Base-by-base conservation (phyloP, 108 stramenopile species). In the Skeletonema menzelii region DNA sequence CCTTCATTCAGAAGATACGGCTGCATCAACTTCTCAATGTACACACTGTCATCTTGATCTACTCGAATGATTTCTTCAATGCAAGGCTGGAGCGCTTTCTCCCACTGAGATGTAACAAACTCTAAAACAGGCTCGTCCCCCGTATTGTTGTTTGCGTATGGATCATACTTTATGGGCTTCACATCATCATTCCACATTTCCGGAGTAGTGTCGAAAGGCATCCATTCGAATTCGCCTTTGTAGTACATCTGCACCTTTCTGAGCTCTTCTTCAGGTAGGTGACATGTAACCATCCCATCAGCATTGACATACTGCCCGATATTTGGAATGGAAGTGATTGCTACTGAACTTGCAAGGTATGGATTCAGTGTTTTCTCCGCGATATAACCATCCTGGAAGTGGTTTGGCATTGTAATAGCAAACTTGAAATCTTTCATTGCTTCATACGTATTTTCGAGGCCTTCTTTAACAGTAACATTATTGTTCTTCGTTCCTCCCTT, bases 141-240 rank as follows among this genome's bases (percentile, higher is more conserved):
- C 7, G 10, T 24, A 15, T 3, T 40, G 14, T 40, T 40, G 47
- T 49, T 49, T 49, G 47, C 47, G 22, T 49, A 49, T 19, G 42
- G 56, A 59, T 59, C 40, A 46, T 46, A 66, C 24, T 35, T 56
- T 19, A 75, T 58, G 10, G 72, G 72, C 38, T 65, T 17, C 24
- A 73, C 67, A 2, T 27, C n/a, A 46, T 34, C 14, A 26, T 28
- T 12, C 73, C 73, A 75, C 22, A 40, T 24, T 31, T 75, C 65
- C n/a, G 65, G 73, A 8, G 65, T 75, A 8, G 73, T 75, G 32
- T 75, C 67, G 31, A 75, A 75, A 13, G 73, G 65, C 73, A 75
- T 67, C 44, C 40, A 75, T 27, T 62, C 11, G 27, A 32, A 61
- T 17, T 14, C n/a, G 8, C 65, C 59, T 22, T 19, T 60, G 8